A percentile compares a stretch with the other conserved stretches of the same genome.
phyloP scores from a whole-genome alignment of 306 rosid species.

The Inga laurina region DNA sequence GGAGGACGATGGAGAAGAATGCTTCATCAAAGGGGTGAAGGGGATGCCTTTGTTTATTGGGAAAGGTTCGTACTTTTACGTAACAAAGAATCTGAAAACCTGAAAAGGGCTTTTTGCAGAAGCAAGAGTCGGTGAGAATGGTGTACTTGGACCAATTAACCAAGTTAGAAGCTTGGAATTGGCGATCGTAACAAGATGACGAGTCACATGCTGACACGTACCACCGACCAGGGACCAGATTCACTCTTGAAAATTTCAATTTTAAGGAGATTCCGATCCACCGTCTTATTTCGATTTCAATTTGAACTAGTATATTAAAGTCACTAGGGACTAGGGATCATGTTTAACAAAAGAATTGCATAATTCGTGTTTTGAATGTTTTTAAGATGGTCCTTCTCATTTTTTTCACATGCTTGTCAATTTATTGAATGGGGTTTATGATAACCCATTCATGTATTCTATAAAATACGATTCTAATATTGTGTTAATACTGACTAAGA shows the following conservation, averaged over 20 bases:
- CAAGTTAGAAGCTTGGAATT: constrained; percentile 31
- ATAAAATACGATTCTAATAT: no score
- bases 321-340: background rate
- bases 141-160: background rate
- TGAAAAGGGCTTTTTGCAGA: background rate
- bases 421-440: background rate
- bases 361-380: background rate
- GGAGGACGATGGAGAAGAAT: background rate
- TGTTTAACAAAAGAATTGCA: background rate
- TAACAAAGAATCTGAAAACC: background rate
- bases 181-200: background rate
- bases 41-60: background rate
- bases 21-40: background rate
- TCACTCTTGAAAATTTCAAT: background rate
- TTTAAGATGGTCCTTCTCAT: background rate
- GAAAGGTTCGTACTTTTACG: constrained; percentile 35
- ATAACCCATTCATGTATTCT: no score
- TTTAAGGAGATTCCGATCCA: background rate
- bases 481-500: no score
- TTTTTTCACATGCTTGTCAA: background rate
- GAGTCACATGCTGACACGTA: constrained; percentile 43
- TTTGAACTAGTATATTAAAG: background rate
- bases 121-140: constrained; percentile 40
- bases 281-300: no score
- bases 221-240: constrained; percentile 47